Evolutionary conservation across 2,329 filamentous ascomycete genomes (phyloP).

Genomic region (Penicillium sp.): DNA sequence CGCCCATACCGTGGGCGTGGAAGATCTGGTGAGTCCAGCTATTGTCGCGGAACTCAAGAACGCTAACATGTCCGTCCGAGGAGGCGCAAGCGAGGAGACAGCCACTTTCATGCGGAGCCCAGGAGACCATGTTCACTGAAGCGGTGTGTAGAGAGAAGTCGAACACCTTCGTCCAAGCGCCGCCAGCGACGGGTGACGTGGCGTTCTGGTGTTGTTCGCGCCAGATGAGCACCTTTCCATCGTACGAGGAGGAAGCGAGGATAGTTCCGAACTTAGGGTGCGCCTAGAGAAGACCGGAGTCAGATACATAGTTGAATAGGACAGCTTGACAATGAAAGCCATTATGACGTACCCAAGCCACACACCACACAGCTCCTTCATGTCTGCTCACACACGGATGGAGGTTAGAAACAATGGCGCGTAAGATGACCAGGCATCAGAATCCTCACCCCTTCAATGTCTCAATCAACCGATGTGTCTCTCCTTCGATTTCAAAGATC

Average conservation of each 20-base stretch:
- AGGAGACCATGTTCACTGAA: slow-evolving; percentile 90
- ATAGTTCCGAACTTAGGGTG: slow-evolving; percentile 99
- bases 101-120: slow-evolving; percentile 90
- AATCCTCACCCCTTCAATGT: slow-evolving; percentile 81
- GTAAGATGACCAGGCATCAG: no score
- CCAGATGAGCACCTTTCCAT: slow-evolving; percentile 98
- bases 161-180: slow-evolving; percentile 75
- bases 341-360: slow-evolving; percentile 63
- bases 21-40: slow-evolving; percentile 84
- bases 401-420: no score
- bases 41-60: slow-evolving; percentile 95
- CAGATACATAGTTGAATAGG: no score
- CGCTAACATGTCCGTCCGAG: slow-evolving; percentile 83
- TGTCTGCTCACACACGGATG: no score
- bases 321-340: no score
- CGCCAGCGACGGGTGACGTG: slow-evolving; percentile 37
- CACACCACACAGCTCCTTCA: slow-evolving; percentile 94
- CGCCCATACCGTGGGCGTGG: slow-evolving; percentile 82
- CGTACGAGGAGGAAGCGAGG: slow-evolving; percentile 87
- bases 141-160: slow-evolving; percentile 90
- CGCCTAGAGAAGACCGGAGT: slow-evolving; percentile 42
- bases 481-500: slow-evolving; percentile 95
- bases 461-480: slow-evolving; percentile 78
- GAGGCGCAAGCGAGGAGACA: slow-evolving; percentile 91
- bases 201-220: slow-evolving; percentile 59